Evolutionary conservation across 2,329 filamentous ascomycete genomes (phyloP), one percentile per base, ranked within the genome.

Genomic region (Aspergillus fructus): DNA sequence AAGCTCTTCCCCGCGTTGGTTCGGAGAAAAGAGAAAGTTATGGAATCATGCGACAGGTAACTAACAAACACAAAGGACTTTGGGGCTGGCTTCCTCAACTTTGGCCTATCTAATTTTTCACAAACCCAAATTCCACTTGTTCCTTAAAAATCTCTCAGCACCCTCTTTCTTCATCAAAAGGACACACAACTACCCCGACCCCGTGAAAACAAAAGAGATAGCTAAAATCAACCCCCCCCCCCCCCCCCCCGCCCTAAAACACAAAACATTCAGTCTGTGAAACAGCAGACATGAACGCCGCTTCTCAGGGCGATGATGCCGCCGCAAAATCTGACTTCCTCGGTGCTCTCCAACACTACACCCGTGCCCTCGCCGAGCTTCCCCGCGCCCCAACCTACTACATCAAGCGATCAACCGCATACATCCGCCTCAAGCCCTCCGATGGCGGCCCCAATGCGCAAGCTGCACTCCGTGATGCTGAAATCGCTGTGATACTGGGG

Each of bases 391-490:
- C 91, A 1, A 77, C 83, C 49, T 97, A 94, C 84, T 88, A 93
- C 61, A 85, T 94, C 61, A 86, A 89, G 64, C 90, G 93, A 19
- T 89, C 91, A 4, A 91, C 87, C 42, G 91, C 91, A 40, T 88
- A 92, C 70, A 83, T 90, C 49, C 84, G 89, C 58, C 79, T 83
- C 2, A 79, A 78, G 39, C 77, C 81, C 43, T 68, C 78, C 21
- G 74, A 85, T 58, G 76, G 78, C 49, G 74, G 73, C 3, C 73
- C 75, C 0, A 68, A 76, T 13, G 61, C 56, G 30, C 47, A 68
- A 11, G 71, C 73, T 13, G 89, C 91, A 1, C 83, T 94, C 45
- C 79, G 77, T 40, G 89, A 93, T 73, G 86, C 88, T 39, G 85
- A 91, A 61, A 80, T 81, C 48, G 89, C 87, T 3, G 82, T 89